A percentile compares a stretch with the other conserved stretches of the same genome.
These are phyloP conservation scores for Rhytidhysteron rufulum DNA, from an alignment of 2,329 filamentous ascomycete species.

Conservation along the genomic window DNA sequence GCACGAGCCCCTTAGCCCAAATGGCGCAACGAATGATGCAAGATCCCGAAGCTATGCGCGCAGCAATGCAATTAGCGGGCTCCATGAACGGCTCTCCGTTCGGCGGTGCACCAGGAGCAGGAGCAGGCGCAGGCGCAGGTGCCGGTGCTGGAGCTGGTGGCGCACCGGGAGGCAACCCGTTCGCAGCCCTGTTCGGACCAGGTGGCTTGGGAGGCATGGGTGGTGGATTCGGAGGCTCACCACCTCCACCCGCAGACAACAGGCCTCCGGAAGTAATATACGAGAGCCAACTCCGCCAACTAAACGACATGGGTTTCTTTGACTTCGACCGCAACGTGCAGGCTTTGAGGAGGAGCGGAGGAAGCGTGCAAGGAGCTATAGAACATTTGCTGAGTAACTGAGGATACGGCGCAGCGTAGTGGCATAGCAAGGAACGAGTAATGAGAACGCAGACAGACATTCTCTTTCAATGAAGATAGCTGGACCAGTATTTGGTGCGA, in stretches of 20 bases:
- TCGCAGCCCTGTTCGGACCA: conserved; percentile 44
- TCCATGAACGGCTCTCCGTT: conserved; percentile 42
- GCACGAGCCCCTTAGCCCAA: conserved; percentile 48
- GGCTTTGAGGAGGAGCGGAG: conserved; percentile 81
- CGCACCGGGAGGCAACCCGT: conserved; percentile 32
- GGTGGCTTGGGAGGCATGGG: conserved; percentile 38
- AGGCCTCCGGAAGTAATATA: conserved; percentile 92
- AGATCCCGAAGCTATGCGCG: conserved; percentile 56
- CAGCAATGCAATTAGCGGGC: conserved; percentile 53
- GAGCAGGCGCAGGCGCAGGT: conserved; percentile 43
- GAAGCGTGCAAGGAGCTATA: conserved; percentile 88
- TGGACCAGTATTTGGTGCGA: too few relatives aligned
- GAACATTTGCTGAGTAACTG: conserved; percentile 57
- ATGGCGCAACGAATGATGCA: conserved; percentile 49
- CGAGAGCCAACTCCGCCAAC: conserved; percentile 79
- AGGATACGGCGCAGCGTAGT: conserved; percentile 7
- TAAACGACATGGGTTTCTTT: conserved; percentile 99
- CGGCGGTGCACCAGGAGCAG: conserved; percentile 50
- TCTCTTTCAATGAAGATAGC: too few relatives aligned
- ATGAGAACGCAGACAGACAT: too few relatives aligned
- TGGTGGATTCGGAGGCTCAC: conserved; percentile 28
- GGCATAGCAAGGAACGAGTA: too few relatives aligned
- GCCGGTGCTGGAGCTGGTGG: conserved; percentile 25
- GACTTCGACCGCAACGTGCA: conserved; percentile 93
- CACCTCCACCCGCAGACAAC: conserved; percentile 65